These are phyloP conservation scores for Fraxinus quadrangulata DNA, from an alignment of 257 asterid genomes.

Conservation along the genomic window DNA sequence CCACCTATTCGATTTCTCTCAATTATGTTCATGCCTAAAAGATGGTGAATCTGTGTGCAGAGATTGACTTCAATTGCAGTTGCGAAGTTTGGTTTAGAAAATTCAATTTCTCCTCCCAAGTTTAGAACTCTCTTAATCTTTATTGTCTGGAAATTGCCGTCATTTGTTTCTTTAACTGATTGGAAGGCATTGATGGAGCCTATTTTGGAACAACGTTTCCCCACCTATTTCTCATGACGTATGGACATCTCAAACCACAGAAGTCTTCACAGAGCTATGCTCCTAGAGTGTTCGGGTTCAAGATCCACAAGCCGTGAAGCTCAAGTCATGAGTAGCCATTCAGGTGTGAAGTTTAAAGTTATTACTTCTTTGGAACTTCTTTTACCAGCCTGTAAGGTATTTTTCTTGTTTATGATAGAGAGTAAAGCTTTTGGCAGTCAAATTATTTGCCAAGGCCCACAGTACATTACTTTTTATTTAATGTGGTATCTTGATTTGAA, in stretches of 20 bases:
- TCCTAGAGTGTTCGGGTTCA: conserved; percentile 54
- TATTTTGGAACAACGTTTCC: conserved; percentile 63
- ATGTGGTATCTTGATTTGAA: neutral
- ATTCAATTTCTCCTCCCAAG: neutral
- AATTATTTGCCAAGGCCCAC: neutral
- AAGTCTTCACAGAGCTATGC: conserved; percentile 44
- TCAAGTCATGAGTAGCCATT: neutral
- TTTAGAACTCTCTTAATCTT: neutral
- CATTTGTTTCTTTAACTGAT: conserved; percentile 35
- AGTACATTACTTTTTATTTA: neutral
- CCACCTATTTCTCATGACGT: conserved; percentile 50
- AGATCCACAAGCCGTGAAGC: conserved; percentile 45
- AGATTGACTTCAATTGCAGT: neutral
- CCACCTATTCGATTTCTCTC: neutral
- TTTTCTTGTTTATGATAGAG: neutral
- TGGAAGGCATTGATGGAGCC: conserved; percentile 54
- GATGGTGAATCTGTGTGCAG: neutral
- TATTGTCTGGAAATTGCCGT: neutral
- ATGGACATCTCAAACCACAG: conserved; percentile 49
- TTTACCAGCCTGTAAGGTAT: conserved; percentile 1
- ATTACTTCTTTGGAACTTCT: neutral
- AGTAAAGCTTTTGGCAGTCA: neutral
- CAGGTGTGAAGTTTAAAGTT: neutral
- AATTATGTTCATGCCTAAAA: neutral
- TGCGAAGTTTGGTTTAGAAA: neutral